phyloP scores from a whole-genome alignment of 441 rosid genomes.

The Euphorbia corollata region DNA sequence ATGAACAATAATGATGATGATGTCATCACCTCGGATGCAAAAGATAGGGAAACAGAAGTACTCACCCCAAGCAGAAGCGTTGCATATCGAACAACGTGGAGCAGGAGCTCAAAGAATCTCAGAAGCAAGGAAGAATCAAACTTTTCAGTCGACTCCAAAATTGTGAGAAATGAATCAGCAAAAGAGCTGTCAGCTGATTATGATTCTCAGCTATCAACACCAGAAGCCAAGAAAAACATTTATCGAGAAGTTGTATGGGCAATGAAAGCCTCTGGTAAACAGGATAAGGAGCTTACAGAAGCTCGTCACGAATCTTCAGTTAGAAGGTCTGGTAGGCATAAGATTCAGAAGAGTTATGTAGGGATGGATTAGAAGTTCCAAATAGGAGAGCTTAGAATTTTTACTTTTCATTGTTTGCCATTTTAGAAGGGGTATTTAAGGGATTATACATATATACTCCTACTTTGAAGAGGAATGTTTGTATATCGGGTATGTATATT shows the following conservation, averaged over 20 bases:
- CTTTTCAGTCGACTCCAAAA: not conserved
- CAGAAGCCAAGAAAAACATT: slow-evolving; percentile 3
- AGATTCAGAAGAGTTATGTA: slow-evolving; percentile 7
- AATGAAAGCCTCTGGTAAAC: not conserved
- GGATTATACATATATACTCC: not conserved
- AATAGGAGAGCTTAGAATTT: no score
- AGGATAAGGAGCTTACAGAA: not conserved
- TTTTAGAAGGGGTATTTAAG: not conserved
- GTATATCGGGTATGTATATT: no score
- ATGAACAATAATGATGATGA: slow-evolving; percentile 5
- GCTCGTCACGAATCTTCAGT: not conserved
- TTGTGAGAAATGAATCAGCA: not conserved
- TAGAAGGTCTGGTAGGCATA: slow-evolving; percentile 21
- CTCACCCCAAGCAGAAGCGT: slow-evolving; percentile 24
- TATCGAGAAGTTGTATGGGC: not conserved
- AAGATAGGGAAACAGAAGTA: not conserved
- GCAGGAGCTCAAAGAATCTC: not conserved
- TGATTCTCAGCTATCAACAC: not conserved
- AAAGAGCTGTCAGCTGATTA: not conserved
- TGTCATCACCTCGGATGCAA: not conserved
- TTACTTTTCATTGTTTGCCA: not conserved
- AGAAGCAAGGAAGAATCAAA: slow-evolving; percentile 2
- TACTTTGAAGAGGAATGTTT: no score
- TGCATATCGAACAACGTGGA: slow-evolving; percentile 26
- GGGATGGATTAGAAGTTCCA: not conserved